Percentiles rank a stretch among this genome's conserved stretches.
These are phyloP conservation scores for Beauveria medogensis DNA, from an alignment of 2,329 filamentous ascomycete species.

Conservation along the genomic window DNA sequence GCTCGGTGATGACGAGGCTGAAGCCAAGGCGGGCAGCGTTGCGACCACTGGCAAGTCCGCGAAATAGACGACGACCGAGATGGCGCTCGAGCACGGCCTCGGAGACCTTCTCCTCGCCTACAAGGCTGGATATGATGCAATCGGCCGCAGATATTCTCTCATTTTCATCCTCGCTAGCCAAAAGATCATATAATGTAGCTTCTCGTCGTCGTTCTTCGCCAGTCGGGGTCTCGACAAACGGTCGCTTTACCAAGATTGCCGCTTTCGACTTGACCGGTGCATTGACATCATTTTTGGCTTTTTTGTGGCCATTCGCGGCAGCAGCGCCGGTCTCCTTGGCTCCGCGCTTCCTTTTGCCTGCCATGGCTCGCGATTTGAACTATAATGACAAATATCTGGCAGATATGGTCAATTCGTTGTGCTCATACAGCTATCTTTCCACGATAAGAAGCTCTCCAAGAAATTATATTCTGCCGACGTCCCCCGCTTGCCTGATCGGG, in stretches of 20 bases:
- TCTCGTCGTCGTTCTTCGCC: constrained; percentile 50
- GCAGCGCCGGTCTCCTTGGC: constrained; percentile 18
- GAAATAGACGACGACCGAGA: constrained; percentile 63
- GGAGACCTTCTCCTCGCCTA: constrained; percentile 39
- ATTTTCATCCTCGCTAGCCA: constrained; percentile 49
- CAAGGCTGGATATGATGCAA: constrained; percentile 47
- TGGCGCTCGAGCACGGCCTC: constrained; percentile 50
- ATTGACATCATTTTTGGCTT: constrained; percentile 22
- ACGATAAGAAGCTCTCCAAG: background rate
- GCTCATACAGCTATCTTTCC: background rate
- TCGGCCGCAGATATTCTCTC: constrained; percentile 52
- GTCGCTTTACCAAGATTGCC: constrained; percentile 24
- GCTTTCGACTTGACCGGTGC: constrained; percentile 14
- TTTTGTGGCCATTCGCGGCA: constrained; percentile 22
- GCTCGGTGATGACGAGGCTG: constrained; percentile 77
- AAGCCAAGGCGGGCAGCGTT: constrained; percentile 86
- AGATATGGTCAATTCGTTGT: constrained; percentile 15
- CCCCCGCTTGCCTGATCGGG: background rate
- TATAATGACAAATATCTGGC: constrained; percentile 13
- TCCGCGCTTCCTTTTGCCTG: constrained; percentile 28
- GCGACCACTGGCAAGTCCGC: constrained; percentile 80
- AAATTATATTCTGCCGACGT: constrained; percentile 7
- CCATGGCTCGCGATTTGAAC: constrained; percentile 17
- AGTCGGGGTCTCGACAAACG: constrained; percentile 44
- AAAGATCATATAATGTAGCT: constrained; percentile 50